Percentiles rank a stretch among this genome's conserved stretches.
phyloP scores from a whole-genome alignment of 805 yeast genomes.

The Pichia deserticola region DNA sequence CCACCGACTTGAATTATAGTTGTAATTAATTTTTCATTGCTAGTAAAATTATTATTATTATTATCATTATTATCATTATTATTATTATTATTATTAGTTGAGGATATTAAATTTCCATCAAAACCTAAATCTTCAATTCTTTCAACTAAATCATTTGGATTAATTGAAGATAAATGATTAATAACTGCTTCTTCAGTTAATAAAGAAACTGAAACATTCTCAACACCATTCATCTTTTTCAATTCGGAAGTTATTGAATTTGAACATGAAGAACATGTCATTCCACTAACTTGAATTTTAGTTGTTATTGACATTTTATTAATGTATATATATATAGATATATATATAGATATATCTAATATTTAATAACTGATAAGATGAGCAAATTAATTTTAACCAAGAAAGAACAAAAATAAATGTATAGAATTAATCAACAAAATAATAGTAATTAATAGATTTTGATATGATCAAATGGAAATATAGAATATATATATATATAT shows the following conservation, averaged over 20 bases:
- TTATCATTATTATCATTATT: too few relatives aligned
- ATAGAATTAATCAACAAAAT: too few relatives aligned
- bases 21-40: not conserved
- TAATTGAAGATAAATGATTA: constrained; percentile 31
- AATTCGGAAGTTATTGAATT: constrained; percentile 44
- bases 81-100: not conserved
- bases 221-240: constrained; percentile 26
- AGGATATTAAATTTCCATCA: constrained; percentile 24
- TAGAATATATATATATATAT: too few relatives aligned
- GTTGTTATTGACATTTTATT: constrained; percentile 3
- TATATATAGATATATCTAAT: not conserved
- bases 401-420: too few relatives aligned
- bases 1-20: constrained; percentile 42
- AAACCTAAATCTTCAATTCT: constrained; percentile 43
- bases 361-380: too few relatives aligned
- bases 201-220: constrained; percentile 50
- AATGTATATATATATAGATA: too few relatives aligned
- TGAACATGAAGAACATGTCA: constrained; percentile 66
- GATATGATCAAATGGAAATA: too few relatives aligned
- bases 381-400: too few relatives aligned
- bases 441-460: too few relatives aligned
- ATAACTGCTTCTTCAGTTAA: constrained; percentile 64
- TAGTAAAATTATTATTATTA: not conserved
- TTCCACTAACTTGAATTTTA: constrained; percentile 49
- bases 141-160: constrained; percentile 29